phyloP scores from a whole-genome alignment of 176 grass and related monocot genomes.

The Musa itinerans region DNA sequence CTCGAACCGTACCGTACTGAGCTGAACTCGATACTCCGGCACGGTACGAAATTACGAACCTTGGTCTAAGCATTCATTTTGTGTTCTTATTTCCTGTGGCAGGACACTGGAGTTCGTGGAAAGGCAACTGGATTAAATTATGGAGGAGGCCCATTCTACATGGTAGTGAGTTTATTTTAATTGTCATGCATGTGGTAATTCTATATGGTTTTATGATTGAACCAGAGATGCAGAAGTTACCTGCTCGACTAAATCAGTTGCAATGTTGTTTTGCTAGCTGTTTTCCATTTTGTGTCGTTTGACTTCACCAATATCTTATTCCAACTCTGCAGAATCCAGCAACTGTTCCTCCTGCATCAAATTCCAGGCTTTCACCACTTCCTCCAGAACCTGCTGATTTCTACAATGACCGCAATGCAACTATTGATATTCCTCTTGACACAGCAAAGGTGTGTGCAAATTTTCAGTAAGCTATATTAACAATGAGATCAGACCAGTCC shows the following conservation, averaged over 20 bases:
- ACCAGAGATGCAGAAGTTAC: background rate
- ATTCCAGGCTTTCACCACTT: conserved; percentile 80
- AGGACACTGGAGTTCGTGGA: conserved; percentile 40
- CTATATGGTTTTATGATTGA: background rate
- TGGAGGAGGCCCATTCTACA: conserved; percentile 52
- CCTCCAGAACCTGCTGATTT: conserved; percentile 83
- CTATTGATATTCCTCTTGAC: conserved; percentile 81
- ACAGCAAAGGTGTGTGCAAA: conserved; percentile 51
- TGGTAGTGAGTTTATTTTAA: conserved; percentile 27
- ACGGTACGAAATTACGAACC: too few species aligned
- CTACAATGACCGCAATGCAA: conserved; percentile 61
- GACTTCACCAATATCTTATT: background rate
- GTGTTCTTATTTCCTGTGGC: background rate
- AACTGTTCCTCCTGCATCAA: conserved; percentile 52
- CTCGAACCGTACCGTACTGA: too few species aligned
- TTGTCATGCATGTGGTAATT: background rate
- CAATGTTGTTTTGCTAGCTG: background rate
- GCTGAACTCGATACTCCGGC: too few species aligned
- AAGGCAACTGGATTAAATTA: conserved; percentile 44
- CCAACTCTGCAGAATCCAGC: conserved; percentile 45
- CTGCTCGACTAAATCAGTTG: background rate
- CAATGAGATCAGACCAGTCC: background rate
- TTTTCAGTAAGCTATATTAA: background rate
- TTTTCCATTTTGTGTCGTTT: background rate
- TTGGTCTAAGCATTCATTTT: background rate